Percentiles rank a stretch among this genome's conserved stretches.
Conservation (phyloP, 1,139 yeast species). For the Wickerhamomyces sp. region DNA sequence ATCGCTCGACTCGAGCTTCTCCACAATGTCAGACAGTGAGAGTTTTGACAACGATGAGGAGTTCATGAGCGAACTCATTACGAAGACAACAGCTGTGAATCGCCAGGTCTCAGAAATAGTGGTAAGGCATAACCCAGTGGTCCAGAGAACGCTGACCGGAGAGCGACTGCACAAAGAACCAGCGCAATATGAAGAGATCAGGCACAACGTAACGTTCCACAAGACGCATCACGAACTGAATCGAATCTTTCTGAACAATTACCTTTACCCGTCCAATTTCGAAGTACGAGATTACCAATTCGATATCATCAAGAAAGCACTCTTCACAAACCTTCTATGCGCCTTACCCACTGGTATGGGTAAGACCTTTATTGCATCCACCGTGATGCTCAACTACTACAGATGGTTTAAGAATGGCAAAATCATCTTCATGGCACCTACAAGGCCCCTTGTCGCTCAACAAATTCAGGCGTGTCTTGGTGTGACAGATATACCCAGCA, state of each 20-base stretch:
- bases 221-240: slow-evolving; percentile 50
- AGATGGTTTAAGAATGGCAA: slow-evolving; percentile 78
- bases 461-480: slow-evolving; percentile 92
- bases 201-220: slow-evolving; percentile 27
- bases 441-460: slow-evolving; percentile 95
- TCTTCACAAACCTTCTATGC: slow-evolving; percentile 71
- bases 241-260: slow-evolving; percentile 37
- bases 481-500: slow-evolving; percentile 75
- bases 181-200: slow-evolving; percentile 29
- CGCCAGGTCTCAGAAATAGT: slow-evolving; percentile 26
- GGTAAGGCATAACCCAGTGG: slow-evolving; percentile 25
- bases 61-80: slow-evolving; percentile 25
- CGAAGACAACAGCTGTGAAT: slow-evolving; percentile 26
- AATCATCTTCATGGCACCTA: slow-evolving; percentile 93
- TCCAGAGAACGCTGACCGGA: slow-evolving; percentile 32
- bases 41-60: slow-evolving; percentile 28
- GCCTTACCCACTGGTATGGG: slow-evolving; percentile 98
- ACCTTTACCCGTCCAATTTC: slow-evolving; percentile 80
- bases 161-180: slow-evolving; percentile 26
- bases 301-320: slow-evolving; percentile 67
- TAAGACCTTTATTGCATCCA: slow-evolving; percentile 91
- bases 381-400: slow-evolving; percentile 85
- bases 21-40: slow-evolving; percentile 12
- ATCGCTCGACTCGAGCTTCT: too few species aligned
- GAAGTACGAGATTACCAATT: slow-evolving; percentile 85